A percentile compares a stretch with the other conserved stretches of the same genome.
Evolutionary conservation across 2,329 filamentous ascomycete species (phyloP).

Genomic region (Stagonosporopsis rhizophila): DNA sequence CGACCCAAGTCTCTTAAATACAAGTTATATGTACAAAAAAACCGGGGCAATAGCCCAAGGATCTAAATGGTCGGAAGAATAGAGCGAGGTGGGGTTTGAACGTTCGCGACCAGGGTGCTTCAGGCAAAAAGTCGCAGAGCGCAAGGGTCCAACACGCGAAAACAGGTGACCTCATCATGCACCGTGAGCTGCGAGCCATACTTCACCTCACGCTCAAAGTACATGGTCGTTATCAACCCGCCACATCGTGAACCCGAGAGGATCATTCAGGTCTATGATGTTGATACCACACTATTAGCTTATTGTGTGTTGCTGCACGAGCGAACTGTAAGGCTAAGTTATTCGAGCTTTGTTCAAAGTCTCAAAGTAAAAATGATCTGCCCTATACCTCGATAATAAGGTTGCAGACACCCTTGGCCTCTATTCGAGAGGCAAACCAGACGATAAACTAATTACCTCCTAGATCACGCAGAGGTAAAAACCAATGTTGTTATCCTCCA

Average conservation of each 20-base stretch:
- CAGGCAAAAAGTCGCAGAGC: slow-evolving; percentile 5
- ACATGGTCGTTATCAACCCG: no score
- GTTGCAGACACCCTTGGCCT: no score
- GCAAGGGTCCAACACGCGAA: slow-evolving; percentile 17
- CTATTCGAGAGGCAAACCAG: no score
- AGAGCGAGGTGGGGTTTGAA: neutral
- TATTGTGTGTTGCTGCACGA: no score
- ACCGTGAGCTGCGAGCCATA: neutral
- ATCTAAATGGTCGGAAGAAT: neutral
- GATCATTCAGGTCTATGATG: no score
- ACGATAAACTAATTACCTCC: neutral
- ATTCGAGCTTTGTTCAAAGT: no score
- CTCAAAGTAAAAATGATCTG: no score
- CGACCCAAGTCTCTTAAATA: neutral
- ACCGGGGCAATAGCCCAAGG: neutral
- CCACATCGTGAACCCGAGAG: no score
- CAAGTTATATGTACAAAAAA: no score
- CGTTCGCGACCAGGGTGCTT: neutral
- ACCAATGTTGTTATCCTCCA: neutral
- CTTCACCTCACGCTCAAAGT: neutral
- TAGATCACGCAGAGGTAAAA: neutral
- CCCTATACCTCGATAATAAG: no score
- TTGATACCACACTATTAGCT: no score
- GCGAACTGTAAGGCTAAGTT: no score
- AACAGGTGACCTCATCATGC: slow-evolving; percentile 12